Base-by-base conservation (phyloP, 2,329 filamentous ascomycete genomes). In the Cryphonectria japonica region DNA sequence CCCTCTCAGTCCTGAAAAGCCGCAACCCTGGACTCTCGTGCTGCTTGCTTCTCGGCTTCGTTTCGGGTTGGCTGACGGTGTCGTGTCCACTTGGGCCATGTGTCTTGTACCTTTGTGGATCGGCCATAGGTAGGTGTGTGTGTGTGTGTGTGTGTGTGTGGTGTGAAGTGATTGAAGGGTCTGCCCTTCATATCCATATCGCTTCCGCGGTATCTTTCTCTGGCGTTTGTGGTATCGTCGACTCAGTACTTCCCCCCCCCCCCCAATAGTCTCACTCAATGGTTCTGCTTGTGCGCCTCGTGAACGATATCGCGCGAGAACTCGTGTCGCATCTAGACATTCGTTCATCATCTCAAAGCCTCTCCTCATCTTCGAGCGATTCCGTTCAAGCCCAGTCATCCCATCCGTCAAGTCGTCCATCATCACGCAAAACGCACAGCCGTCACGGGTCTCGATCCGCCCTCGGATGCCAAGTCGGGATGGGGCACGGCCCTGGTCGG, bases 401-500 rank as follows among this genome's bases (percentile, higher is more conserved):
- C 8, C 54, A 34, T 59, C 29, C 54, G 54, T 59, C 13, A 8
- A 59, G 26, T 26, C 59, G 37, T 60, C 26, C 1, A 19, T 65
- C 29, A 52, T 34, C 16, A 46, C 13, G 63, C 63, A 9, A 65
- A 65, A 13, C 29, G 63, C 26, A 65, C 63, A 29, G 63, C n/a
- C 14, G 26, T 6, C 43, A 52, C 26, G 29, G 41, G 43, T 65
- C 16, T 26, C 26, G 37, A 16, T 43, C 26, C 61, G 37, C 14
- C 14, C n/a, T 64, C 9, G 3, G 61, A 29, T 39, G 37, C 9
- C 8, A 64, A 19, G 4, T 29, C 29, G 37, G 39, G 61, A 43
- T 64, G 61, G 8, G 63, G 63, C 29, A 65, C 16, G 26, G 63
- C 41, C 41, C 26, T 65, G 29, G 63, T 65, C 16, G 63, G 63